Evolutionary conservation across 805 yeast genomes (phyloP), one percentile per base, ranked within the genome.

Genomic region (Dipodascus albidus): DNA sequence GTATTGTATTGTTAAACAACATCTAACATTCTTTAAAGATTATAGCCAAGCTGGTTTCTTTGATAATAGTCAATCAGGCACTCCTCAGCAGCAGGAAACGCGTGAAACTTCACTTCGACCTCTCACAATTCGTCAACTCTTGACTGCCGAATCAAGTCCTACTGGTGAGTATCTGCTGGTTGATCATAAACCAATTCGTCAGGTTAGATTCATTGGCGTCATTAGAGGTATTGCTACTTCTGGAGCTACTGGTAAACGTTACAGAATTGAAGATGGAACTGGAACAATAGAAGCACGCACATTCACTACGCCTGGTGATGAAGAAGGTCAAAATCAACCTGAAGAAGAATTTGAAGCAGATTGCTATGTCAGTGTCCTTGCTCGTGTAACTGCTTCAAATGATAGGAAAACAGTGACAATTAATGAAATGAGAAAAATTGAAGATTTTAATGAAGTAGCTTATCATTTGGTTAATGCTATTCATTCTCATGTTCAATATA

Each of bases 241-340:
- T 14, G 31, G 49, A 4, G 24, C 49, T 11, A 47, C 49, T 11
- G 31, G 31, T n/a, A 23, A 22, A 17, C 24, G 24, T 20, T 47
- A 47, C 19, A 21, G 31, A 23, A 47, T 47, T 47, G 49, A 47
- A 47, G 49, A 47, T 47, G 49, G 49, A 4, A 47, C 49, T 9
- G 49, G 49, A 3, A 47, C 49, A 47, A 17, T 47, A 3, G 49
- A 47, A 17, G 49, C 49, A 4, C 24, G 49, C n/a, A 47, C 24
- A 23, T 47, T 21, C 31, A 47, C 6, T 21, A 23, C 24, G 27
- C 24, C 49, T 47, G 31, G 31, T 8, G 49, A 47, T 27, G 49
- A 47, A 14, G 24, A 21, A 19, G n/a, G n/a, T 20, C 31, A 22
- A n/a, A 15, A 20, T n/a, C 19, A 20, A 4, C 31, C 24, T 8